Evolutionary conservation across 106 monocot genomes (phyloP).

Genomic region (Platanthera guangdongensis): DNA sequence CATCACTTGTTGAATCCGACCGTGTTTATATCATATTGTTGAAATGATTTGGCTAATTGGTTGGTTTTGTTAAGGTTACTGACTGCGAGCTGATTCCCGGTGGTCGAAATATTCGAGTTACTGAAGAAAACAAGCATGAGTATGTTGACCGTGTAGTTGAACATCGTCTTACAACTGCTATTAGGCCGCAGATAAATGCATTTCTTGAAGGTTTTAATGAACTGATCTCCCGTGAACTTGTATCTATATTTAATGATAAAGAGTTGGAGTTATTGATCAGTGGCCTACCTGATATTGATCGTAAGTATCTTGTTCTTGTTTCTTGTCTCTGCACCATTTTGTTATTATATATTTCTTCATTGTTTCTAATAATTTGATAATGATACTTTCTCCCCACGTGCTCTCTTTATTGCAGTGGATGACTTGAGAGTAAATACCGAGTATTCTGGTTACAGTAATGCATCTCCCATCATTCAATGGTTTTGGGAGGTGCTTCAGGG

Average conservation of each 20-base stretch:
- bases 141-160: conserved; percentile 92
- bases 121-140: conserved; percentile 97
- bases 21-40: background rate
- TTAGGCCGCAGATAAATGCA: conserved; percentile 90
- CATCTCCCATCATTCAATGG: conserved; percentile 95
- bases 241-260: conserved; percentile 96
- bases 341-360: background rate
- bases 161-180: conserved; percentile 90
- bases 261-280: conserved; percentile 97
- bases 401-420: conserved; percentile 53
- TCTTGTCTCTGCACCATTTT: background rate
- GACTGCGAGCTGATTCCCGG: conserved; percentile 94
- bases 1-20: background rate
- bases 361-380: background rate
- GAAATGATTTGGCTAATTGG: background rate
- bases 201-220: conserved; percentile 97
- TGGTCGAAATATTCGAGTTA: conserved; percentile 83
- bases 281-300: conserved; percentile 96
- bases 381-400: background rate
- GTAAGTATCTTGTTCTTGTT: conserved; percentile 33
- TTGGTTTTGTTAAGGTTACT: conserved; percentile 55
- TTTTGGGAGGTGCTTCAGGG: conserved; percentile 97
- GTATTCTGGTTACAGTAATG: conserved; percentile 94
- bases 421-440: conserved; percentile 91
- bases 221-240: conserved; percentile 64